These are phyloP conservation scores for Halophytophthora polymorphica DNA, from an alignment of 352 stramenopile species.

Conservation along the genomic window DNA sequence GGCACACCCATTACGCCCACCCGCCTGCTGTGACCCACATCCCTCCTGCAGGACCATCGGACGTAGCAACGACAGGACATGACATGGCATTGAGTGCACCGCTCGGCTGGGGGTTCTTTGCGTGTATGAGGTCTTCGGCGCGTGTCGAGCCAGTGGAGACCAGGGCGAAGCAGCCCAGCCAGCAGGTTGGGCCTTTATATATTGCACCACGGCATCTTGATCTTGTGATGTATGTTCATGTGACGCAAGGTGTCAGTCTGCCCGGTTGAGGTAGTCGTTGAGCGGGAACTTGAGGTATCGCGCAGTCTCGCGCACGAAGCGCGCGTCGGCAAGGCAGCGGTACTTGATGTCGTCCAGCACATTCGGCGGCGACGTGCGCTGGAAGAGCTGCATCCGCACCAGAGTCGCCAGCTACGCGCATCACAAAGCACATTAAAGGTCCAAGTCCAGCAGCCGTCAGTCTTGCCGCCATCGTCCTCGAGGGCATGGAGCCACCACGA, in stretches of 20 bases:
- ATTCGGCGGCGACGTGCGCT: conserved; percentile 63
- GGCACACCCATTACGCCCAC: conserved; percentile 18
- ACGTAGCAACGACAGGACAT: conserved; percentile 11
- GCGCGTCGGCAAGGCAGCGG: conserved; percentile 64
- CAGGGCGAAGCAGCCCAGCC: no score
- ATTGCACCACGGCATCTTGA: no score
- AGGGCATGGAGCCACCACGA: not conserved
- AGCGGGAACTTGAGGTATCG: conserved; percentile 51
- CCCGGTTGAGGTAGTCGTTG: conserved; percentile 55
- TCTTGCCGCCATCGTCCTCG: not conserved
- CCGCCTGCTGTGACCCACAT: conserved; percentile 26
- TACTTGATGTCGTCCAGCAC: conserved; percentile 79
- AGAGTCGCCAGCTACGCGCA: conserved; percentile 59
- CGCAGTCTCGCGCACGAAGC: conserved; percentile 64
- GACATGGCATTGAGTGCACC: conserved; percentile 4
- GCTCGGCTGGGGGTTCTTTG: no score
- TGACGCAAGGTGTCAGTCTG: conserved; percentile 6
- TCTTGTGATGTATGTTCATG: conserved; percentile 3
- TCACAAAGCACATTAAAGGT: conserved; percentile 2
- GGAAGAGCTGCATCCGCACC: conserved; percentile 74
- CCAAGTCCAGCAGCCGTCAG: not conserved
- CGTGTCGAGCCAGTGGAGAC: no score
- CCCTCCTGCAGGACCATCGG: conserved; percentile 8
- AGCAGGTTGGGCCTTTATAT: no score
- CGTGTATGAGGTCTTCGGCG: no score